A percentile compares a stretch with the other conserved stretches of the same genome.
These are phyloP conservation scores for Phialophora tarda DNA, from an alignment of 2,329 filamentous ascomycete genomes.

Conservation along the genomic window DNA sequence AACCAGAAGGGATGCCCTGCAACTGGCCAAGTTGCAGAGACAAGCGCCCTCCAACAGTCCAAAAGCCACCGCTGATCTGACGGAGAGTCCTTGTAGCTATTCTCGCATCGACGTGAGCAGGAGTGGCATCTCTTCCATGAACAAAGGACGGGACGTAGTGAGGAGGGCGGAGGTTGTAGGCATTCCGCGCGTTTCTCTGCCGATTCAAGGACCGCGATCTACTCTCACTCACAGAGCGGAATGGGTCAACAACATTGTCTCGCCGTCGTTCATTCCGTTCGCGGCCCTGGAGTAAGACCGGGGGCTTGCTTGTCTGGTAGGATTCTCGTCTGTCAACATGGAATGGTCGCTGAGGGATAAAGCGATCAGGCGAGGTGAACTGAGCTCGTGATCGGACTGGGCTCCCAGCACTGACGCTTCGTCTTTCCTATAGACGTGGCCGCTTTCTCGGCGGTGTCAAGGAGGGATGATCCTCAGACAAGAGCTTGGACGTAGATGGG, in stretches of 20 bases:
- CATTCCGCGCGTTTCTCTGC: slow-evolving; percentile 28
- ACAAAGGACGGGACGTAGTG: slow-evolving; percentile 39
- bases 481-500: slow-evolving; percentile 23
- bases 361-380: slow-evolving; percentile 60
- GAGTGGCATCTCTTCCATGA: slow-evolving; percentile 59
- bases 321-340: slow-evolving; percentile 41
- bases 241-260: slow-evolving; percentile 58
- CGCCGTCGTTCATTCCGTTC: slow-evolving; percentile 55
- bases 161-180: slow-evolving; percentile 30
- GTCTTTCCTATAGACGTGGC: slow-evolving; percentile 34
- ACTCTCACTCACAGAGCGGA: slow-evolving; percentile 51
- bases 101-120: slow-evolving; percentile 46
- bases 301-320: slow-evolving; percentile 59
- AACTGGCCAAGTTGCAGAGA: slow-evolving; percentile 56
- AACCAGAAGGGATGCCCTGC: slow-evolving; percentile 63
- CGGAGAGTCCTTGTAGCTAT: slow-evolving; percentile 41
- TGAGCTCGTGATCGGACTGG: slow-evolving; percentile 32
- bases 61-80: slow-evolving; percentile 73
- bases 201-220: slow-evolving; percentile 32
- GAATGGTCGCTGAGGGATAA: slow-evolving; percentile 45
- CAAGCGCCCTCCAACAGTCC: slow-evolving; percentile 75
- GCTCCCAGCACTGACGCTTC: slow-evolving; percentile 24
- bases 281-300: slow-evolving; percentile 40
- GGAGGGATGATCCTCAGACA: slow-evolving; percentile 25
- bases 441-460: background rate